A percentile compares a stretch with the other conserved stretches of the same genome.
Evolutionary conservation across 768 basidiomycete genomes (phyloP).

Genomic region (Coprinopsis cinerea): DNA sequence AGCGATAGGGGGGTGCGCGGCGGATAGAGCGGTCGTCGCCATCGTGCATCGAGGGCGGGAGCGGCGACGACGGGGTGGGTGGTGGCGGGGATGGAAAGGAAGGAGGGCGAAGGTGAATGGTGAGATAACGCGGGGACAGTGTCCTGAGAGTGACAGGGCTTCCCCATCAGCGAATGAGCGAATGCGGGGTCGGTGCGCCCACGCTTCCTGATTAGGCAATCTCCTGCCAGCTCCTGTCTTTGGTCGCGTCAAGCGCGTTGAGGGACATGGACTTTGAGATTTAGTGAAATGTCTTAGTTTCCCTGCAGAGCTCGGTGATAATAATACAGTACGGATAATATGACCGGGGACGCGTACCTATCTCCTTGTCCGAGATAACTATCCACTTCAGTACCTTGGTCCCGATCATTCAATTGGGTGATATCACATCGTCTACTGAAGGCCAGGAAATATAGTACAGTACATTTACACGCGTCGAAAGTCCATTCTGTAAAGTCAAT

Average conservation of each 20-base stretch:
- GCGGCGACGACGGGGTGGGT: not conserved
- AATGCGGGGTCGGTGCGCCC: not conserved
- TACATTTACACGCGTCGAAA: not conserved
- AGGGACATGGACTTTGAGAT: not conserved
- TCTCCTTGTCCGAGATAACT: too few species aligned
- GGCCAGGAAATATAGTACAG: too few species aligned
- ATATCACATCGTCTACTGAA: too few species aligned
- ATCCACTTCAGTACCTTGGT: not conserved
- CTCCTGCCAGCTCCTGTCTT: not conserved
- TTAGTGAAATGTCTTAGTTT: too few species aligned
- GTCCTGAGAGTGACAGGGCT: too few species aligned
- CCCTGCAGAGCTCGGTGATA: too few species aligned
- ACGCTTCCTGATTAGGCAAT: not conserved
- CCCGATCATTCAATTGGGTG: not conserved
- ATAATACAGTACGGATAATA: too few species aligned
- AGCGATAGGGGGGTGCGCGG: constrained; percentile 31
- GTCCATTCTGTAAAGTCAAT: not conserved
- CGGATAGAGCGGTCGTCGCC: constrained; percentile 4
- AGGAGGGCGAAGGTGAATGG: not conserved
- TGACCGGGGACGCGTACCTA: too few species aligned
- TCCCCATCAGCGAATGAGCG: too few species aligned
- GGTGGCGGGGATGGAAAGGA: not conserved
- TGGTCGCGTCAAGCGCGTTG: not conserved
- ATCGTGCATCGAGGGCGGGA: not conserved
- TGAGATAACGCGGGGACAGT: too few species aligned